Evolutionary conservation across 495 filamentous ascomycete genomes (phyloP).

Genomic region (Aspergillus mulundensis): DNA sequence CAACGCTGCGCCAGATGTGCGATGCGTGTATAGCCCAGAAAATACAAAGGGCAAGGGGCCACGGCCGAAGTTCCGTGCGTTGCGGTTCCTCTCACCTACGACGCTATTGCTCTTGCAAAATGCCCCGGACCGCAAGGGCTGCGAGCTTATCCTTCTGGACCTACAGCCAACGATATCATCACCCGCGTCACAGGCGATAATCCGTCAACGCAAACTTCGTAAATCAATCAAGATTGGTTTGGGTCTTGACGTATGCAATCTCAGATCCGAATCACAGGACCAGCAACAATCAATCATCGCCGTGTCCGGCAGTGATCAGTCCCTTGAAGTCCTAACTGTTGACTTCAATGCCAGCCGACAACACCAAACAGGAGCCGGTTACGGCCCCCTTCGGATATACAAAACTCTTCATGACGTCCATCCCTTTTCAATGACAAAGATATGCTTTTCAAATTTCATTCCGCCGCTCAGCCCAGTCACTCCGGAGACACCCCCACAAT

Average conservation of each 20-base stretch:
- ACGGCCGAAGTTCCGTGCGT: constrained; percentile 54
- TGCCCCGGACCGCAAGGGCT: constrained; percentile 51
- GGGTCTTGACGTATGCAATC: constrained; percentile 67
- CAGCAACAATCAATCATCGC: constrained; percentile 76
- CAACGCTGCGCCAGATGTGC: constrained; percentile 51
- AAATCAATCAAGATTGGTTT: constrained; percentile 59
- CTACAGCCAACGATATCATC: constrained; percentile 22
- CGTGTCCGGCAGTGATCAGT: constrained; percentile 76
- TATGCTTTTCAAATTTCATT: constrained; percentile 70
- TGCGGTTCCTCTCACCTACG: constrained; percentile 68
- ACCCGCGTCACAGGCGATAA: constrained; percentile 23
- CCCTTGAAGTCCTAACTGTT: constrained; percentile 71
- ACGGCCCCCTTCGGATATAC: constrained; percentile 57
- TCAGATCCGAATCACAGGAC: constrained; percentile 50
- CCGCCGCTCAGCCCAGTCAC: constrained; percentile 50
- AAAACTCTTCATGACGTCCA: constrained; percentile 69
- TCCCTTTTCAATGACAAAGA: constrained; percentile 76
- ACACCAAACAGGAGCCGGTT: constrained; percentile 26
- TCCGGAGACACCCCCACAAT: constrained; percentile 47
- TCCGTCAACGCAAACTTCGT: constrained; percentile 52
- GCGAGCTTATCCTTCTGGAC: constrained; percentile 67
- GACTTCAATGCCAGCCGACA: constrained; percentile 47
- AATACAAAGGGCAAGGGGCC: constrained; percentile 52
- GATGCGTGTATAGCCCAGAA: constrained; percentile 45
- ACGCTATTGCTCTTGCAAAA: constrained; percentile 50